Base-by-base conservation (phyloP, 2,329 filamentous ascomycete species). In the Ustilaginoidea virens region DNA sequence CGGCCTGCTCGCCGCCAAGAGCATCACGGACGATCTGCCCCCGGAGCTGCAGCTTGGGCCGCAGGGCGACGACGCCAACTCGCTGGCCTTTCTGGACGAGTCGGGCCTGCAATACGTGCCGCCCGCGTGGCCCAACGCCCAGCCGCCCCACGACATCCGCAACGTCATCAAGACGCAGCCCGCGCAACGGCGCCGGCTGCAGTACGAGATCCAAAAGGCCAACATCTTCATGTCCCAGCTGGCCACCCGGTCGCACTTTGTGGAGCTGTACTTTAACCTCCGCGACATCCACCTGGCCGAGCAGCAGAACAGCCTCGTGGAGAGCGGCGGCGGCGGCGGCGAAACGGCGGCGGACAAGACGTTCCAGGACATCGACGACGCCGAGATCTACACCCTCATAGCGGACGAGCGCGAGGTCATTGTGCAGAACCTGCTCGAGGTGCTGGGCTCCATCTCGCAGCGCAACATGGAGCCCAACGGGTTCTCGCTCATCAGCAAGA, bases 181-280 rank as follows among this genome's bases (percentile, higher is more conserved):
- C 1, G 47, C 55, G 16, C 57, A 61, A 3, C 62, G 69, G 3
- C 61, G 69, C 1, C 58, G 64, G 31, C 49, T 85, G 4, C 81
- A 90, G 46, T 83, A 76, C 39, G 85, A 92, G 52, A 90, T 93
- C 17, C 83, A 92, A 48, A 92, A 92, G 48, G 80, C 82, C 5
- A 92, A 92, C 48, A 80, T 93, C 22, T 83, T 87, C 45, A 73
- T 76, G 2, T 87, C 78, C 5, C 78, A 85, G 43, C 60, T 93
- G 7, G 74, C 76, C 3, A 92, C 82, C 0, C 68, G 85, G 15
- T 87, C 80, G 0, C 86, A 83, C 47, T 73, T 87, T 32, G 81
- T 92, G 1, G 82, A 92, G 48, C 77, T 85, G 38, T 92, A 87
- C 53, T 82, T 82, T 50, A 74, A 74, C 40, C 61, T 90, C 2